Conservation (phyloP, 805 yeast species). For the Scheffersomyces amazonensis region DNA sequence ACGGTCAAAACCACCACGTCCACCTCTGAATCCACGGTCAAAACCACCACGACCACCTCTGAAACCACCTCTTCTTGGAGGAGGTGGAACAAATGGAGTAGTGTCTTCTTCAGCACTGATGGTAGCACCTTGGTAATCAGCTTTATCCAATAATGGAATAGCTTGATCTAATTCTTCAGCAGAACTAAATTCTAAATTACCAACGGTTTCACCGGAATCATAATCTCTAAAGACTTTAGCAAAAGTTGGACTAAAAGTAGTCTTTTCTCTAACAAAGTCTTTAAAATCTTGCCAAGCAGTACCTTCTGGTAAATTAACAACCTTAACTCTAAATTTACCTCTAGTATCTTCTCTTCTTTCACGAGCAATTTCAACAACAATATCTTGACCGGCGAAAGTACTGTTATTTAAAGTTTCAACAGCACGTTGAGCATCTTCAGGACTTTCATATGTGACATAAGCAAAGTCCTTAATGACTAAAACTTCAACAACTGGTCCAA, state of each 20-base stretch:
- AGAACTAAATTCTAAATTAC: conserved; percentile 55
- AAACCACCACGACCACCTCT: conserved; percentile 35
- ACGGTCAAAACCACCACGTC: conserved; percentile 13
- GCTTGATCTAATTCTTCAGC: conserved; percentile 78
- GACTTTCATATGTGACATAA: conserved; percentile 77
- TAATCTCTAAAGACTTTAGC: conserved; percentile 49
- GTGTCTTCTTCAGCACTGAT: conserved; percentile 78
- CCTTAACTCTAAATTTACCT: conserved; percentile 71
- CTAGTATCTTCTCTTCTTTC: conserved; percentile 58
- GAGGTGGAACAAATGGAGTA: conserved; percentile 54
- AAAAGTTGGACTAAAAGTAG: conserved; percentile 60
- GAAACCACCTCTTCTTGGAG: conserved; percentile 41
- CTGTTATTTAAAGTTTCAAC: conserved; percentile 43
- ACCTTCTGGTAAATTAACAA: conserved; percentile 68
- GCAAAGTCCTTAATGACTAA: conserved; percentile 82
- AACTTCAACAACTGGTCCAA: conserved; percentile 67
- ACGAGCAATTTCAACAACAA: conserved; percentile 54
- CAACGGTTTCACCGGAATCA: conserved; percentile 43
- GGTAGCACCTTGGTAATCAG: conserved; percentile 66
- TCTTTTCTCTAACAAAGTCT: conserved; percentile 83
- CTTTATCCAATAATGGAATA: conserved; percentile 66
- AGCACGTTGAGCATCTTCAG: conserved; percentile 52
- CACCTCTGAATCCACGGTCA: conserved; percentile 39
- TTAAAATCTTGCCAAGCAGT: conserved; percentile 87
- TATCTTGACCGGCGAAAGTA: conserved; percentile 48